phyloP scores from a whole-genome alignment of 1,284 basidiomycete genomes.

The Tranzscheliella williamsii region DNA sequence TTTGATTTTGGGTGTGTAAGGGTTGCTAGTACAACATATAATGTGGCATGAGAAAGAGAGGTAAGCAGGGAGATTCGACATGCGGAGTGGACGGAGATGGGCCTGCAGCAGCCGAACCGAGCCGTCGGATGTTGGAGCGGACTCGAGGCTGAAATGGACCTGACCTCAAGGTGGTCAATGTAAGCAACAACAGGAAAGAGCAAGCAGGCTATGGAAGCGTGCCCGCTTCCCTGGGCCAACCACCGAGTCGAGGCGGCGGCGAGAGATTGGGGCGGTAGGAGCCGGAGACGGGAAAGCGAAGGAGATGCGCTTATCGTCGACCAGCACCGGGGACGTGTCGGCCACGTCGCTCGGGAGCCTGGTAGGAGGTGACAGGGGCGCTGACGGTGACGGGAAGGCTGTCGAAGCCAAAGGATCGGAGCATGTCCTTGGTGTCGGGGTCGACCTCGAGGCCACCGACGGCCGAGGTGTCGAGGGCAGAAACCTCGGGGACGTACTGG shows the following conservation, averaged over 20 bases:
- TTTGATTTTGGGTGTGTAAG: no score
- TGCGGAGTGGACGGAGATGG: no score
- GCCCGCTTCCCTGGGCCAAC: no score
- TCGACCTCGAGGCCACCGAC: constrained; percentile 58
- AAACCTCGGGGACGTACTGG: constrained; percentile 61
- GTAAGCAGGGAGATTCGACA: no score
- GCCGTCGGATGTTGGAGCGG: no score
- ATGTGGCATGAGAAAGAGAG: no score
- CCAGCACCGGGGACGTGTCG: constrained; percentile 60
- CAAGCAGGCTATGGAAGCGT: neutral
- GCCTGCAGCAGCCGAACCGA: no score
- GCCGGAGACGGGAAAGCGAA: neutral
- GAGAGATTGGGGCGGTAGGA: neutral
- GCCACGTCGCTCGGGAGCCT: constrained; percentile 57
- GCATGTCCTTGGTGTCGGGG: constrained; percentile 61
- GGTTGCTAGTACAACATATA: no score
- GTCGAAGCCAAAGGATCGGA: constrained; percentile 59
- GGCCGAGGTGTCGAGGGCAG: constrained; percentile 59
- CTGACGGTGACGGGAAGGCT: constrained; percentile 58
- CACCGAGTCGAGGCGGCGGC: neutral
- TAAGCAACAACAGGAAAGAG: no score
- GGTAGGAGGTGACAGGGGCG: constrained; percentile 55
- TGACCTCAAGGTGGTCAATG: no score
- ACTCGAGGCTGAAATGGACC: no score
- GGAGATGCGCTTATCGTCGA: constrained; percentile 49